Base-by-base conservation (phyloP, 1,284 basidiomycete genomes). In the Violaceomyces palustris region DNA sequence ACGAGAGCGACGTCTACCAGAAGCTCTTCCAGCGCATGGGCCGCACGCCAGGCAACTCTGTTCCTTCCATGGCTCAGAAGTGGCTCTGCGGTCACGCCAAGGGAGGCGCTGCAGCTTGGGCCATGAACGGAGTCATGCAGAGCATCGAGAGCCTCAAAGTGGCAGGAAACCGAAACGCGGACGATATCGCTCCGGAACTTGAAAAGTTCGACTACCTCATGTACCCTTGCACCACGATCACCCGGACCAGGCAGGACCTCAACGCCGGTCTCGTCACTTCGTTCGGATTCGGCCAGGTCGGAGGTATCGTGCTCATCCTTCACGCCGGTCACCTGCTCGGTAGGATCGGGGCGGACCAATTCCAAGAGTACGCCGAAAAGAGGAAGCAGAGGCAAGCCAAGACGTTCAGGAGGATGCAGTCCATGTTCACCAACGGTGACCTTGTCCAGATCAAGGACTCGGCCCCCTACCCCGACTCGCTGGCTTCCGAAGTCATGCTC, bases 1-100 rank as follows among this genome's bases (percentile, higher is more conserved):
- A 97, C 74, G 92, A 97, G 79, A 89, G 88, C 3, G 83, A 85
- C 61, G 89, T 94, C 47, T 96, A 92, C 86, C 90, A 96, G 74
- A 83, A 88, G 55, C 83, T 94, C 71, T 87, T 97, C 76, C 82
- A 81, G 30, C 82, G 83, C 42, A 84, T 96, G 61, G 83, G 83
- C 38, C 87, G 93, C 55, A 87, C 88, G n/a, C 81, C 83, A 36
- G 91, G 91, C 44, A 96, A 96, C 73, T 90, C 91, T 17, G 85
- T 94, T 38, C 92, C 93, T 3, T 84, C 93, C 67, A 87, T 96
- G 75, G 88, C 93, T 1, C 92, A 97, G 76, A 97, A 97, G 81
- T 88, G 86, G 74, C 79, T 57, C 22, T 40, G 36, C 31, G 54
- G 54, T 32, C 54, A 58, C 39, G 41, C 46, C 27, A 58, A 58